Evolutionary conservation across 164 flowering plant genomes (phyloP).

Genomic region (Tetracentron sinense): DNA sequence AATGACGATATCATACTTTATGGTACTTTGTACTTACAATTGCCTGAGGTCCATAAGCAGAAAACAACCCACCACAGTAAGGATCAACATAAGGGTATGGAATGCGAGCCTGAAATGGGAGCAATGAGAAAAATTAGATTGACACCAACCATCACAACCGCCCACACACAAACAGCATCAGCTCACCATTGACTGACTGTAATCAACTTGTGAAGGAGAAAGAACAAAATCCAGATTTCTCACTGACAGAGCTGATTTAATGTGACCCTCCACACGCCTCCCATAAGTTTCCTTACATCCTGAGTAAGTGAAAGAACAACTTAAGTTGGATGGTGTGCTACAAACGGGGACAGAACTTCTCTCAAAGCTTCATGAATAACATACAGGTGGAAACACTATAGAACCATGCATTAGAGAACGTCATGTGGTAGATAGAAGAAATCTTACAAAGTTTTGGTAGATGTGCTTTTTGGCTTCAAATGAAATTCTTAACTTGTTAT

Average conservation of each 20-base stretch:
- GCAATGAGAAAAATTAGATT: slow-evolving; percentile 9
- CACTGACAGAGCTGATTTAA: slow-evolving; percentile 35
- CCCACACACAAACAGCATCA: neutral
- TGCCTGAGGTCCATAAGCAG: slow-evolving; percentile 55
- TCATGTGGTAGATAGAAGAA: too few species aligned
- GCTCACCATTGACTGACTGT: slow-evolving; percentile 47
- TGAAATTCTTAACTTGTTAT: too few species aligned
- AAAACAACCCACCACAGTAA: slow-evolving; percentile 36
- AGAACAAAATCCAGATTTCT: slow-evolving; percentile 32
- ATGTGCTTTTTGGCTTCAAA: too few species aligned
- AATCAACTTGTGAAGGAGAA: slow-evolving; percentile 36
- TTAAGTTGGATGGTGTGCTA: neutral
- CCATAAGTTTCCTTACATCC: slow-evolving; percentile 34
- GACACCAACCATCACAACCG: slow-evolving; percentile 3
- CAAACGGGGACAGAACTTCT: too few species aligned
- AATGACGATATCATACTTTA: neutral
- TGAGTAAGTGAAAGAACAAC: slow-evolving; percentile 5
- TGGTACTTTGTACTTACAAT: slow-evolving; percentile 47
- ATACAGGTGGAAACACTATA: too few species aligned
- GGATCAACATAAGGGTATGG: slow-evolving; percentile 52
- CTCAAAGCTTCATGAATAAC: too few species aligned
- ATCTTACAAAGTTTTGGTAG: too few species aligned
- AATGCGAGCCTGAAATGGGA: slow-evolving; percentile 34
- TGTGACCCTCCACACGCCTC: slow-evolving; percentile 29
- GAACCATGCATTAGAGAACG: too few species aligned